Base-by-base conservation (phyloP, 2,329 filamentous ascomycete genomes). In the Canariomyces notabilis region DNA sequence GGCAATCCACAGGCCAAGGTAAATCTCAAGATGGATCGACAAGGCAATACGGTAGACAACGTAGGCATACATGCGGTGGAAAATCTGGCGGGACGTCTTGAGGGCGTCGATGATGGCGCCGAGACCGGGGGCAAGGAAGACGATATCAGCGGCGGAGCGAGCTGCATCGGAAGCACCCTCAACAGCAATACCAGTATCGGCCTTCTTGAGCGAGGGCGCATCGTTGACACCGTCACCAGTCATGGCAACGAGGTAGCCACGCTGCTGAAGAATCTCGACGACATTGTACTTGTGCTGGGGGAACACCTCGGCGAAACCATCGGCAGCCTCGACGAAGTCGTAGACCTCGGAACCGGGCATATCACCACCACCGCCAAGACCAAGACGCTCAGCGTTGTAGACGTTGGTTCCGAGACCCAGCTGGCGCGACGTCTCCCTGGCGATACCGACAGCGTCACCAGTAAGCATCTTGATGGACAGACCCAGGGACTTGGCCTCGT, bases 21-120 rank as follows among this genome's bases (percentile, higher is more conserved):
- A 95, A 65, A 94, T 87, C 72, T 93, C 88, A 63, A 95, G 77
- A 67, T 95, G 89, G 55, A 95, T 82, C 14, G 89, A 95, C 61
- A 95, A 73, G 39, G 89, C 89, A 62, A 95, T 95, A 79, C 89
- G 87, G 75, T 95, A 95, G 61, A 95, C 86, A 57, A 95, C 87
- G 74, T 95, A 95, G 50, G 89, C 86, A 72, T 95, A 93, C 89
- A 95, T 95, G 61, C 89, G 87, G 73, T 95, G 89, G 77, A 95
- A 95, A 67, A 95, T 95, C 68, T 94, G 89, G 61, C 89, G 87
- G 23, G 88, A 91, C 57, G 87, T 94, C 75, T 95, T 95, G 59
- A 95, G 79, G 51, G 89, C 88, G 66, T 94, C 88, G 61, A 95
- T 94, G 67, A 95, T 94, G 53, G 89, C 87, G 68, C 88, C 89